A percentile compares a stretch with the other conserved stretches of the same genome.
phyloP scores from a whole-genome alignment of 179 eudicot species.

The Vitellaria paradoxa region DNA sequence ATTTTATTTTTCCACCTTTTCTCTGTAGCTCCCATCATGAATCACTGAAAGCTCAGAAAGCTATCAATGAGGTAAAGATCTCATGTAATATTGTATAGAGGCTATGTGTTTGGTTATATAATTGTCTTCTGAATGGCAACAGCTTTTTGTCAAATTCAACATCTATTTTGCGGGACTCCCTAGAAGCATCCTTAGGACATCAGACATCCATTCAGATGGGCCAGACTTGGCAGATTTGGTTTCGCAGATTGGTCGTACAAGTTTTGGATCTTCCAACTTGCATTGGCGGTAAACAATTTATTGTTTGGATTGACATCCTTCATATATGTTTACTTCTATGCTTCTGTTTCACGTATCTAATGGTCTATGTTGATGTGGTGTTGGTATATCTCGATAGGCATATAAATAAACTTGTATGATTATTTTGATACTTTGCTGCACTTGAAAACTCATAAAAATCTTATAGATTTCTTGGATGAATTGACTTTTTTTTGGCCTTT shows the following conservation, averaged over 20 bases:
- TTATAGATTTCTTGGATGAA: background rate
- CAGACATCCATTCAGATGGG: constrained; percentile 50
- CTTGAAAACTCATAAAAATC: no score
- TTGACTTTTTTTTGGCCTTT: constrained; percentile 16
- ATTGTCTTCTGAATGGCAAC: constrained; percentile 27
- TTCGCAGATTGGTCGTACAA: constrained; percentile 83
- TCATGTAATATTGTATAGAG: background rate
- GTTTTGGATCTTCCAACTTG: constrained; percentile 74
- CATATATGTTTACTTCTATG: background rate
- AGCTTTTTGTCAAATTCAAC: constrained; percentile 98
- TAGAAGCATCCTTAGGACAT: constrained; percentile 56
- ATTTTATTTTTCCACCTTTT: constrained; percentile 16
- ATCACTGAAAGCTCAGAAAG: constrained; percentile 93
- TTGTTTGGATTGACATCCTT: background rate
- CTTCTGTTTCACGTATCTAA: background rate
- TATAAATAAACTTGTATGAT: background rate
- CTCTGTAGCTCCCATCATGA: constrained; percentile 90
- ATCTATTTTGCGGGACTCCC: constrained; percentile 84
- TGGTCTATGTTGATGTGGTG: background rate
- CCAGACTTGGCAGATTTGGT: constrained; percentile 68
- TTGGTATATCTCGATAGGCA: background rate
- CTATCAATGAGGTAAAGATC: constrained; percentile 81
- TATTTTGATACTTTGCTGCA: background rate
- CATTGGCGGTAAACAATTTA: constrained; percentile 79
- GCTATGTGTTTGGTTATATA: constrained; percentile 4